Evolutionary conservation across 129 eudicot genomes (phyloP).

Genomic region (Apium graveolens): DNA sequence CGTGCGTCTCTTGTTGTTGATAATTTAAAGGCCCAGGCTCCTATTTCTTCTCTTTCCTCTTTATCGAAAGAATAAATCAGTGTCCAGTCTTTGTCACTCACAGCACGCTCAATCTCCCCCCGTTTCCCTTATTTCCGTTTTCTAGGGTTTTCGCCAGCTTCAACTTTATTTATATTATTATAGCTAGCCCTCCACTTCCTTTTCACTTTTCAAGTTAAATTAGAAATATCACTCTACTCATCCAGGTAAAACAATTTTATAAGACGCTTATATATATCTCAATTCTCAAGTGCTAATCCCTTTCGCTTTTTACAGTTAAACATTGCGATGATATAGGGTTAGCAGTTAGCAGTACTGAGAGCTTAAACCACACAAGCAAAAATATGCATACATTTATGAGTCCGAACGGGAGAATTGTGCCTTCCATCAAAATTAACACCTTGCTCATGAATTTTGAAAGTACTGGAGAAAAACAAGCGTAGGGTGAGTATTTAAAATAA

Average conservation of each 20-base stretch:
- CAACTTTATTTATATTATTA: not conserved
- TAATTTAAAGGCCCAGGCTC: not conserved
- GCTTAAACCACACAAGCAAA: not conserved
- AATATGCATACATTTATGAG: too few relatives aligned
- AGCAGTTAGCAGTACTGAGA: too few relatives aligned
- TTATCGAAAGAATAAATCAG: not conserved
- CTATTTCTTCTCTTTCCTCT: not conserved
- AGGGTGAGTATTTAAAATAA: too few relatives aligned
- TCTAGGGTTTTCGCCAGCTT: not conserved
- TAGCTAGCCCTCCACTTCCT: not conserved
- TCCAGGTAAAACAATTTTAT: not conserved
- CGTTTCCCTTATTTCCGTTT: not conserved
- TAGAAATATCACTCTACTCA: not conserved
- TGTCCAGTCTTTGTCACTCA: slow-evolving; percentile 2
- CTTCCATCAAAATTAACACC: too few relatives aligned
- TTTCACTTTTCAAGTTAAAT: not conserved
- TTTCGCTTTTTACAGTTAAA: not conserved
- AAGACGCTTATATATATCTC: too few relatives aligned
- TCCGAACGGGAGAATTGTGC: too few relatives aligned
- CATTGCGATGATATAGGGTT: not conserved
- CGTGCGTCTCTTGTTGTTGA: not conserved
- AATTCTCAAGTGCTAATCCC: too few relatives aligned
- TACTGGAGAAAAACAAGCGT: too few relatives aligned
- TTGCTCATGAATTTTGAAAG: too few relatives aligned
- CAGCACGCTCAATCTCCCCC: not conserved